Evolutionary conservation across 306 rosid species (phyloP).

Genomic region (Oemleria cerasiformis): DNA sequence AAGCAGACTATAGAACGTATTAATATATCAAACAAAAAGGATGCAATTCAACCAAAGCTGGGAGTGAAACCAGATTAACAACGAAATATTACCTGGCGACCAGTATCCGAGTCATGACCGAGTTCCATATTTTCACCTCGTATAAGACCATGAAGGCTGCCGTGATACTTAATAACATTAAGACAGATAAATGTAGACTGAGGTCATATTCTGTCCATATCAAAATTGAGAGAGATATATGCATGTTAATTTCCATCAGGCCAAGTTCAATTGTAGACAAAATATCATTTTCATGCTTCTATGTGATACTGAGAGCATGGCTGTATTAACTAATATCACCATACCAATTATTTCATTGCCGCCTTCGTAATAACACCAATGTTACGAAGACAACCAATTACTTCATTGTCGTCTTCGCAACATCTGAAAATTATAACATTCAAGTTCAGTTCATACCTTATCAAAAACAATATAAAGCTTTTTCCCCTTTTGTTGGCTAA

Average conservation of each 20-base stretch:
- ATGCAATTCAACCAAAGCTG: no score
- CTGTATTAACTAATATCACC: not conserved
- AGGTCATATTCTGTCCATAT: conserved; percentile 9
- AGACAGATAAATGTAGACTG: conserved; percentile 4
- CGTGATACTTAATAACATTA: conserved; percentile 26
- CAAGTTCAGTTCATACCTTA: conserved; percentile 55
- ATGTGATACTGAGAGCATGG: conserved; percentile 9
- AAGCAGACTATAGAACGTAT: conserved; percentile 8
- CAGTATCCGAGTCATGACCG: no score
- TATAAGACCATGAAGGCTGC: no score
- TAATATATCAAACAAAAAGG: no score
- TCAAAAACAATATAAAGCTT: conserved; percentile 81
- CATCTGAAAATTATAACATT: not conserved
- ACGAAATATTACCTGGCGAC: no score
- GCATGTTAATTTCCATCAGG: conserved; percentile 11
- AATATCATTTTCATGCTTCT: conserved; percentile 19
- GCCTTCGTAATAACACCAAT: no score
- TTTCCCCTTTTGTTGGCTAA: conserved; percentile 86
- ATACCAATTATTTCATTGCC: not conserved
- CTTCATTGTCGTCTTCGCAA: not conserved
- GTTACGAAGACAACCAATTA: conserved; percentile 8
- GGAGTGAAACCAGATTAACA: no score
- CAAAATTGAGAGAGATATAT: conserved; percentile 14
- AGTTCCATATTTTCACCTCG: no score
- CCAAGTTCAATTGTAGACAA: conserved; percentile 8